A percentile compares a stretch with the other conserved stretches of the same genome.
phyloP scores from a whole-genome alignment of 768 basidiomycete genomes.

The Calocera viscosa region DNA sequence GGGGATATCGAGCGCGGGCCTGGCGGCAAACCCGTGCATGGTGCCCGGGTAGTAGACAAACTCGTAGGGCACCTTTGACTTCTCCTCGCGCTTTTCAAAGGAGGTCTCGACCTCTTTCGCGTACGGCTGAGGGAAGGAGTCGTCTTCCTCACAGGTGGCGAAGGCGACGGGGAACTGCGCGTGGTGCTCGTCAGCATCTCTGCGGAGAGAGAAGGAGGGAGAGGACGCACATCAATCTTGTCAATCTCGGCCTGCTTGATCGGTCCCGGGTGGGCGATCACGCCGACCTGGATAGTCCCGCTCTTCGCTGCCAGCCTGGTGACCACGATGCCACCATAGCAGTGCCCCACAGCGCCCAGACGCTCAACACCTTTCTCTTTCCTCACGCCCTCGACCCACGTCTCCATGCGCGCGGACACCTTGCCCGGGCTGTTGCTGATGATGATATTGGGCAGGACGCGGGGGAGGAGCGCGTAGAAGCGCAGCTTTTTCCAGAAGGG shows the following conservation, averaged over 20 bases:
- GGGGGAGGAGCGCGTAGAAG: conserved; percentile 19
- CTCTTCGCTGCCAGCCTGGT: background rate
- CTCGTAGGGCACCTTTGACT: conserved; percentile 1
- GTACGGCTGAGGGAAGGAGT: background rate
- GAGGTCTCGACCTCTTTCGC: background rate
- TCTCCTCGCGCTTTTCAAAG: background rate
- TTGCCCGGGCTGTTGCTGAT: background rate
- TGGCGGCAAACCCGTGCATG: conserved; percentile 38
- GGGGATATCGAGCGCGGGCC: conserved; percentile 34
- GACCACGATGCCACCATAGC: background rate
- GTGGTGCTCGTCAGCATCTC: background rate
- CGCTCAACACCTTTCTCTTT: background rate
- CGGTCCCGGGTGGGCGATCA: background rate
- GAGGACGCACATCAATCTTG: background rate
- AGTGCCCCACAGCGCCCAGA: background rate
- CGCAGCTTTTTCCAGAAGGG: conserved; percentile 18
- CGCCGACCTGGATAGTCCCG: background rate
- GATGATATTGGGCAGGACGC: conserved; percentile 18
- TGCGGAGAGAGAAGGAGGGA: background rate
- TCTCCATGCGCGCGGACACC: background rate
- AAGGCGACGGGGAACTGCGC: background rate
- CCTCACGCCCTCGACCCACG: background rate
- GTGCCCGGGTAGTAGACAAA: conserved; percentile 25
- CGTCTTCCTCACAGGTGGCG: background rate
- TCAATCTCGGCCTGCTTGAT: background rate